Evolutionary conservation across 2,329 filamentous ascomycete species (phyloP).

Genomic region (Aspergillus arachidicola): DNA sequence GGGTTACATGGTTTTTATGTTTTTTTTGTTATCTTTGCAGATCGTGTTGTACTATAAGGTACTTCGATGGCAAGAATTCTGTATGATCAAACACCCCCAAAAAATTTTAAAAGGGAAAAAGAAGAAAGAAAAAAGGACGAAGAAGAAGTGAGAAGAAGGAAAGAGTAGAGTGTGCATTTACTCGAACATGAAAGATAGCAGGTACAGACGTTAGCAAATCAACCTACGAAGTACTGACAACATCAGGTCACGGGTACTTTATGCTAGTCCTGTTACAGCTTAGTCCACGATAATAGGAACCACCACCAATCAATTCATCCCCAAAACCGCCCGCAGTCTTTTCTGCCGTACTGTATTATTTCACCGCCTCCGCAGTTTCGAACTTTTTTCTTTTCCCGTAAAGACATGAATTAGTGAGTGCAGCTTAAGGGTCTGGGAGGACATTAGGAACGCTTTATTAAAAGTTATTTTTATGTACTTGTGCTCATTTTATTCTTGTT

Average conservation of each 20-base stretch:
- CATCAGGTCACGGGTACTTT: neutral
- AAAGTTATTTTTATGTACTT: neutral
- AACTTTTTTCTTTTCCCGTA: slow-evolving; percentile 26
- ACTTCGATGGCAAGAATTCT: neutral
- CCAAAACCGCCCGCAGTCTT: neutral
- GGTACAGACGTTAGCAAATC: neutral
- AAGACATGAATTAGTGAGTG: slow-evolving; percentile 5
- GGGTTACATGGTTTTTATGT: neutral
- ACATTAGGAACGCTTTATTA: neutral
- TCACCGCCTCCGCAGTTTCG: slow-evolving; percentile 26
- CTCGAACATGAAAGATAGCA: neutral
- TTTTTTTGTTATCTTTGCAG: neutral
- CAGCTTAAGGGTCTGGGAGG: slow-evolving; percentile 1
- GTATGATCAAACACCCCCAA: neutral
- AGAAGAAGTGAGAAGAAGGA: neutral
- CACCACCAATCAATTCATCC: neutral
- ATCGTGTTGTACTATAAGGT: neutral
- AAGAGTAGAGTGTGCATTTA: no score
- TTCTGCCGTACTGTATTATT: slow-evolving; percentile 14
- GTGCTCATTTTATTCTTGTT: neutral
- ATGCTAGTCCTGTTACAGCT: neutral
- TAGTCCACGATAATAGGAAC: neutral
- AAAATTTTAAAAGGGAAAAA: neutral
- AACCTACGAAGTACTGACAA: no score
- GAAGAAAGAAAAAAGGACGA: neutral